Evolutionary conservation across 2,329 filamentous ascomycete species (phyloP), one percentile per base, ranked within the genome.

Genomic region (Plenodomus biglobosus): DNA sequence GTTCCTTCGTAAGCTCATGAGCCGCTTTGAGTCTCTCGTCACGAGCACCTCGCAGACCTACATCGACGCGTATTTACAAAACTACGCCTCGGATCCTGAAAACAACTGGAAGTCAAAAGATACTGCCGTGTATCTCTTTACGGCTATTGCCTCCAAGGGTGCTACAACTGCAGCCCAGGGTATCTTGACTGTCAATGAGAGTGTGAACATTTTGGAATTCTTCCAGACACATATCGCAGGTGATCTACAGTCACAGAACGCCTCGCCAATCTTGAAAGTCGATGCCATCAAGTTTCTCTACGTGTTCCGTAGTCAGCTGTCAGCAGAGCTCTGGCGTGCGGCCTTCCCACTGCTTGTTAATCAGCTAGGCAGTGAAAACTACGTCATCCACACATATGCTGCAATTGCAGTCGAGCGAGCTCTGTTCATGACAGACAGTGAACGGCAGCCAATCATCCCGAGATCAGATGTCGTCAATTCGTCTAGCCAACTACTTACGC

Each of bases 281-380:
- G 94, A 97, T 71, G 92, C 92, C 16, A 96, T 99, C 79, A 99
- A 97, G 73, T 99, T 92, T 70, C 82, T 99, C 34, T 96, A 99
- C 78, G 90, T 88, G 38, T 99, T 99, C 84, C 87, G 94, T 64
- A 96, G 91, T 69, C 91, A 96, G 67, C 81, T 99, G 52, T 92
- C 90, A 16, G 90, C 90, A 69, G 86, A 92, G 27, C 89, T 96
- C 71, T 97, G 94, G 91, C 87, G 88, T 63, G 85, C 86, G 48
- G 92, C 92, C 1, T 90, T 99, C 66, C 87, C 90, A 11, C 85
- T 95, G 16, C 80, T 99, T 36, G 91, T 97, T 44, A 90, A 94
- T 67, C 95, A 96, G 68, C 79, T 99, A 58, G 90, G 85, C 53
- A 95, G 91, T 2, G 80, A 85, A 18, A 94, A 96, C 72, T 97